Conservation (phyloP, 2,329 filamentous ascomycete species). For the Calonectria fujianensis region DNA sequence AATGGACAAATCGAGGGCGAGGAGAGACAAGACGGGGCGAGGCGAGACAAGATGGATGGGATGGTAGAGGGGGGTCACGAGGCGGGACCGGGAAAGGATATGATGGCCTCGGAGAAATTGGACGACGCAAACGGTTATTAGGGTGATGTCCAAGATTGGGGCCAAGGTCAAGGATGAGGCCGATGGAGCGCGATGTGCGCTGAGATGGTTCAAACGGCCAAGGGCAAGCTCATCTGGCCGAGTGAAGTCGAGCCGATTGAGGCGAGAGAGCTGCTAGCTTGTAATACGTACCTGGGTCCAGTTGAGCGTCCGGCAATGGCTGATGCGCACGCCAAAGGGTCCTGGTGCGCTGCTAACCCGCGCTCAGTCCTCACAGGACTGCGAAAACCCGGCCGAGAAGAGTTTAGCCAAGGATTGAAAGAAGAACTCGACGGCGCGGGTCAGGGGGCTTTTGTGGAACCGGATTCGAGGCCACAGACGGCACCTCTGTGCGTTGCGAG, state of each 20-base stretch:
- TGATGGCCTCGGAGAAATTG: conserved; percentile 26
- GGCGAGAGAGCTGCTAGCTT: conserved; percentile 19
- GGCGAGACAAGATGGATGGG: conserved; percentile 13
- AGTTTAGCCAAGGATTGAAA: conserved; percentile 35
- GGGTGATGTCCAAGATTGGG: conserved; percentile 25
- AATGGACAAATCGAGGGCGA: conserved; percentile 41
- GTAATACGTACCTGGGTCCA: conserved; percentile 35
- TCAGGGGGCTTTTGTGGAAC: conserved; percentile 35
- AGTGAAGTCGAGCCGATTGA: conserved; percentile 23
- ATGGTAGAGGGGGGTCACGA: conserved; percentile 12
- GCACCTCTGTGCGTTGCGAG: neutral
- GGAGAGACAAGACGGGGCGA: conserved; percentile 30
- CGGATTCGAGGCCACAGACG: conserved; percentile 28
- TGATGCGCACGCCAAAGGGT: conserved; percentile 37
- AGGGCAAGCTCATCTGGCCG: conserved; percentile 15
- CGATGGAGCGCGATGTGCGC: conserved; percentile 24
- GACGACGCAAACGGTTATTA: conserved; percentile 20
- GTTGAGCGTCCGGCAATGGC: conserved; percentile 24
- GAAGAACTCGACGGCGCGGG: conserved; percentile 35
- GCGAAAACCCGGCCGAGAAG: conserved; percentile 33
- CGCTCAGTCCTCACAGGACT: conserved; percentile 22
- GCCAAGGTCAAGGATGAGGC: conserved; percentile 9
- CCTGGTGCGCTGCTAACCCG: conserved; percentile 32
- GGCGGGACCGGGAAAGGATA: conserved; percentile 20
- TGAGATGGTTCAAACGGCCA: conserved; percentile 7